Conservation (phyloP, 345 rosid genomes). For the Dipteronia sinensis region DNA sequence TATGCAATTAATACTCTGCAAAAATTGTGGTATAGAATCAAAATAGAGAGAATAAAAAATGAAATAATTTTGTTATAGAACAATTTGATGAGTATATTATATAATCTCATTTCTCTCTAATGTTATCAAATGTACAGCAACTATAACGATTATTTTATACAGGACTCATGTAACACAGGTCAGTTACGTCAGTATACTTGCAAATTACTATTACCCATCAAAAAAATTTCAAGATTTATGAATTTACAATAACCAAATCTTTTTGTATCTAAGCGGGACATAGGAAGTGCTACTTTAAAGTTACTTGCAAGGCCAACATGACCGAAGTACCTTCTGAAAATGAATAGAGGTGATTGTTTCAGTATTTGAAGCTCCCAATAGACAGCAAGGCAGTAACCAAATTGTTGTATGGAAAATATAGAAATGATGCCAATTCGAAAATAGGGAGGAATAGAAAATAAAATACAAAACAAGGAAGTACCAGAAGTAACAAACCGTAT, state of each 20-base stretch:
- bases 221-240: neutral
- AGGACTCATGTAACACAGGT: neutral
- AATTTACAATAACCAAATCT: neutral
- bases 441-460: neutral
- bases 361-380: neutral
- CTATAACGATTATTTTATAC: too few relatives aligned
- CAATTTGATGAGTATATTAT: slow-evolving; percentile 4
- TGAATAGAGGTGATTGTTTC: neutral
- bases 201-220: neutral
- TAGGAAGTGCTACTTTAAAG: neutral
- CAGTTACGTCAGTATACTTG: neutral
- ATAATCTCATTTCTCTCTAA: slow-evolving; percentile 5
- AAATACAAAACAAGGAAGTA: neutral
- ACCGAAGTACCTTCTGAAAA: neutral
- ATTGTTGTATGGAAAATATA: neutral
- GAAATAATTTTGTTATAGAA: slow-evolving; percentile 6
- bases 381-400: too few relatives aligned
- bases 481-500: neutral
- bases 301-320: neutral
- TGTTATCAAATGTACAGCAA: neutral
- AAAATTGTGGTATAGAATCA: slow-evolving; percentile 16
- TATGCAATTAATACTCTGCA: slow-evolving; percentile 71
- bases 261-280: neutral
- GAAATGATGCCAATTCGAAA: neutral
- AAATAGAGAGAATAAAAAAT: neutral